These are phyloP conservation scores for Aspergillus sp. DNA, from an alignment of 2,329 filamentous ascomycete genomes.

Conservation along the genomic window DNA sequence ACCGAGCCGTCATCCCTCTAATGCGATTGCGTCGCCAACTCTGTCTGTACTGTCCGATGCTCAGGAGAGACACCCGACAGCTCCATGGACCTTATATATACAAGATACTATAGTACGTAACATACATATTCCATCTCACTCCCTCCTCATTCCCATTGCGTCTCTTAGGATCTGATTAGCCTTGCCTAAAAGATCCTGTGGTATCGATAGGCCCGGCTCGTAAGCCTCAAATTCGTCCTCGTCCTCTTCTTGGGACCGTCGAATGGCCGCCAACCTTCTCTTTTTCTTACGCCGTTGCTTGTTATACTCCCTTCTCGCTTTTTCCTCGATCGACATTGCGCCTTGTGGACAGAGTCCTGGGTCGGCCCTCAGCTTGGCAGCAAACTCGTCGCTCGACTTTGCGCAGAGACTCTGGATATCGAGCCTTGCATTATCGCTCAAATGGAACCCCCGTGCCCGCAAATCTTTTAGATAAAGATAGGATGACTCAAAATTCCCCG, in stretches of 20 bases:
- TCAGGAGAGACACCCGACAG: neutral
- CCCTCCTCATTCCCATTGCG: neutral
- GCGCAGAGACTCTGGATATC: constrained; percentile 32
- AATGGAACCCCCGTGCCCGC: constrained; percentile 26
- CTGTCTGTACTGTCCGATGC: neutral
- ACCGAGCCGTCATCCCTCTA: neutral
- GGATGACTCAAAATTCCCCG: constrained; percentile 35
- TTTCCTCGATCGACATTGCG: neutral
- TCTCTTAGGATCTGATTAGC: neutral
- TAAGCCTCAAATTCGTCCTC: constrained; percentile 19
- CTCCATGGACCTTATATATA: neutral
- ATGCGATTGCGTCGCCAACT: neutral
- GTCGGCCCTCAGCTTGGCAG: constrained; percentile 31
- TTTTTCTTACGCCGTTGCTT: constrained; percentile 24
- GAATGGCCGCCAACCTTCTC: constrained; percentile 20
- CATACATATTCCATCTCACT: neutral
- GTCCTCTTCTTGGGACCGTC: constrained; percentile 19
- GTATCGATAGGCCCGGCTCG: constrained; percentile 18
- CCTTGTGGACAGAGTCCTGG: constrained; percentile 22
- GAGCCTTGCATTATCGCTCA: constrained; percentile 24
- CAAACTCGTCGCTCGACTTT: constrained; percentile 30
- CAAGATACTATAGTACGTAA: neutral
- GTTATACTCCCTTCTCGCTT: constrained; percentile 15
- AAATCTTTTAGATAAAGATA: constrained; percentile 41
- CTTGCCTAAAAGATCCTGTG: constrained; percentile 12